Evolutionary conservation across 441 rosid species (phyloP).

Genomic region (Flueggea neowawraea): DNA sequence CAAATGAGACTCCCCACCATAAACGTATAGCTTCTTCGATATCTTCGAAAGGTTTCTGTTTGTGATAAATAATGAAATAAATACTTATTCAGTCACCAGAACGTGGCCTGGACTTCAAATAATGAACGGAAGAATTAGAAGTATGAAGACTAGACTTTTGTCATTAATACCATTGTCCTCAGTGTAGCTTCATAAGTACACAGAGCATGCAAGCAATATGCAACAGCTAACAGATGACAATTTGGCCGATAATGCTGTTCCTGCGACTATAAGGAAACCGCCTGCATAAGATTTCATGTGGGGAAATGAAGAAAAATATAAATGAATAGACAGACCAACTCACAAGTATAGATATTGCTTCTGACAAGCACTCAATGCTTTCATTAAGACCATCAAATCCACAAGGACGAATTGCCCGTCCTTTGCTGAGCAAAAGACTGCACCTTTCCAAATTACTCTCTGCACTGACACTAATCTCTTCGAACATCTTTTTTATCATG

Average conservation of each 20-base stretch:
- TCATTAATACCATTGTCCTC: slow-evolving; percentile 64
- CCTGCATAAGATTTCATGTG: slow-evolving; percentile 7
- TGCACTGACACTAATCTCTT: slow-evolving; percentile 37
- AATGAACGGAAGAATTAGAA: background rate
- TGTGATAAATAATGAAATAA: slow-evolving; percentile 10
- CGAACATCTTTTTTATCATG: slow-evolving; percentile 55
- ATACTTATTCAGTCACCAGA: slow-evolving; percentile 10
- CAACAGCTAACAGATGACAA: slow-evolving; percentile 57
- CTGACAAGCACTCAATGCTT: slow-evolving; percentile 64
- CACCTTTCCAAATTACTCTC: slow-evolving; percentile 45
- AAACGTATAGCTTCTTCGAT: slow-evolving; percentile 52
- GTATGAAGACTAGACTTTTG: slow-evolving; percentile 29
- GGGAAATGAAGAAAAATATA: slow-evolving; percentile 7
- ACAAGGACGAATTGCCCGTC: slow-evolving; percentile 44
- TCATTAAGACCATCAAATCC: slow-evolving; percentile 49
- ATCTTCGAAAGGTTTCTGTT: slow-evolving; percentile 63
- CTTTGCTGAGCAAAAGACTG: slow-evolving; percentile 65
- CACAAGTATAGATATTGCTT: slow-evolving; percentile 61
- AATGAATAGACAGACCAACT: slow-evolving; percentile 15
- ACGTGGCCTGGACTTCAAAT: background rate
- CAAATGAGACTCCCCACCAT: slow-evolving; percentile 46
- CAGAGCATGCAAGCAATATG: slow-evolving; percentile 74
- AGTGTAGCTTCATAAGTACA: slow-evolving; percentile 77
- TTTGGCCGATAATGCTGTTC: slow-evolving; percentile 37
- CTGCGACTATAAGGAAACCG: slow-evolving; percentile 20